Percentiles rank a stretch among this genome's conserved stretches.
These are phyloP conservation scores for Apiospora koreana DNA, from an alignment of 2,329 filamentous ascomycete genomes.

Conservation along the genomic window DNA sequence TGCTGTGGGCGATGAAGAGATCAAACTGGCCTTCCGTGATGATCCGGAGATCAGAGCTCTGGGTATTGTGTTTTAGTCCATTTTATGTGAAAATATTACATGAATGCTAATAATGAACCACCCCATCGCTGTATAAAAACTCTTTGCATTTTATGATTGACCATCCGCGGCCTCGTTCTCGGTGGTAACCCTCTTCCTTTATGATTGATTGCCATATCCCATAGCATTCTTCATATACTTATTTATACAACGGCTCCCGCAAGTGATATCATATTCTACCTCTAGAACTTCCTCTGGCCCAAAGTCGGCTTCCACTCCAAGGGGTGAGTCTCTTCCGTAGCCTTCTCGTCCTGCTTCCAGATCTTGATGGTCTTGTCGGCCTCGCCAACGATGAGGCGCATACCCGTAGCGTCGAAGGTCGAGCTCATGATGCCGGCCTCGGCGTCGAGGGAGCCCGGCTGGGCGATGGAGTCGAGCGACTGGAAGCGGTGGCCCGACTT, in stretches of 20 bases:
- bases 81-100: not conserved
- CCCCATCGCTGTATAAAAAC: slow-evolving; percentile 3
- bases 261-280: not conserved
- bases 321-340: slow-evolving; percentile 88
- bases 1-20: slow-evolving; percentile 86
- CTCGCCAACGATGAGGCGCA: slow-evolving; percentile 90
- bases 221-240: not conserved
- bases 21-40: slow-evolving; percentile 83
- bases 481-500: slow-evolving; percentile 94
- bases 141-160: not conserved
- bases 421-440: slow-evolving; percentile 94
- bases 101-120: slow-evolving; percentile 4
- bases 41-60: slow-evolving; percentile 84
- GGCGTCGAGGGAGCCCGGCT: slow-evolving; percentile 90
- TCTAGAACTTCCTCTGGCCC: slow-evolving; percentile 71
- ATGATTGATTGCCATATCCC: not conserved
- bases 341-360: slow-evolving; percentile 91
- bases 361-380: slow-evolving; percentile 99
- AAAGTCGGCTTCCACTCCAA: slow-evolving; percentile 88
- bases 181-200: not conserved
- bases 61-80: slow-evolving; percentile 55
- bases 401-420: slow-evolving; percentile 85
- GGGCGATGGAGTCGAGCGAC: slow-evolving; percentile 83
- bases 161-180: not conserved
- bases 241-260: not conserved